Evolutionary conservation across 768 basidiomycete genomes (phyloP), one percentile per base, ranked within the genome.

Genomic region (Lyophyllum atratum): DNA sequence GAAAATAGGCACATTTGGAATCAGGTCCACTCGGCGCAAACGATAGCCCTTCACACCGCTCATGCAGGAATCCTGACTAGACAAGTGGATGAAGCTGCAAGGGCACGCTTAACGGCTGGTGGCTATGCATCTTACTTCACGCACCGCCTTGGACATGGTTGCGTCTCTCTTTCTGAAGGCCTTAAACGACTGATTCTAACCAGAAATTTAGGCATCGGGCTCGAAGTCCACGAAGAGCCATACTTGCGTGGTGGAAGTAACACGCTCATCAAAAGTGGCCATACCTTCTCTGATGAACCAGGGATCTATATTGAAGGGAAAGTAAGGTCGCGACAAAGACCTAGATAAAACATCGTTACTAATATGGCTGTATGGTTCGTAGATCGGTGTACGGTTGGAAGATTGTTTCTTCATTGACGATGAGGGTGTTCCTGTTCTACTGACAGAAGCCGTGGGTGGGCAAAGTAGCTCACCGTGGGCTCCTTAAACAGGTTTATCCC

Each of bases 231-330:
- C 61, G 92, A 95, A 71, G 76, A 80, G 7, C 92, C 92, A 0
- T 93, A 93, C 69, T 76, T 95, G 19, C 82, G 83, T 46, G 89
- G 88, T n/a, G 85, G 86, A 15, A 87, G 83, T 28, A 65, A 81
- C 11, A 81, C 79, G 59, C 63, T 80, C 37, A 83, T 92, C 50
- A 71, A 80, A 44, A 71, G 66, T 2, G 91, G 91, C 1, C 86
- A 92, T 64, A 80, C 87, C 0, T 94, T 94, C 72, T 92, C 90
- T 7, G 79, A 93, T 65, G 92, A 95, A 69, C 93, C 92, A 3
- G 87, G 87, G 1, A 72, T 89, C 26, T 90, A 92, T 70, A 86
- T 89, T 55, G 85, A 85, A 59, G 85, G 82, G 42, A 72, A 87
- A 74, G 88, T 85, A 59, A 21, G 74, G 64, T 49, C 14, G 4